Evolutionary conservation across 2,329 filamentous ascomycete species (phyloP), one percentile per base, ranked within the genome.

Genomic region (Blumeria graminis): DNA sequence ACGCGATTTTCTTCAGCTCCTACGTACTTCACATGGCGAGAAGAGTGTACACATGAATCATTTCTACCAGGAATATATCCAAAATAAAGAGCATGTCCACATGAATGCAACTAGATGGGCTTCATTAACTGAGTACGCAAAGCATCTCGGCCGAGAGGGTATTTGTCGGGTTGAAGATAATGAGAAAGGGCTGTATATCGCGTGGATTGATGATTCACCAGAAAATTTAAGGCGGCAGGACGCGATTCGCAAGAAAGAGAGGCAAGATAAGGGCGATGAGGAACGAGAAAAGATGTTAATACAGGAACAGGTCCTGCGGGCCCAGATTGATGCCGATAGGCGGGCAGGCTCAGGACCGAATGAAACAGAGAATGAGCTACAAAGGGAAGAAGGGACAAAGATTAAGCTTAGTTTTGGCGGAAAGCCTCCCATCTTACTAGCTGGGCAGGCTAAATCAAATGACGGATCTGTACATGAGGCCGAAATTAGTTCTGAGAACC

Each of bases 41-140:
- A 98, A 98, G 69, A 77, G 80, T 63, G 81, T 96, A 1, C 77
- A 89, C 36, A 78, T 89, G 55, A 98, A 98, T 65, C 81, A 86
- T 59, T 96, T 96, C 68, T 98, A 98, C 69, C 87, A 96, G 67
- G 82, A 89, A 65, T 92, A 94, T 64, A 95, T 96, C 62, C 76
- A 80, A 14, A 83, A 90, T 62, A 88, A 89, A 68, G 76, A 87
- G 64, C 90, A 96, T 66, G 73, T 92, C 8, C 92, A 96, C 67
- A 88, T 96, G 84, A 95, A 95, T 68, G 75, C 87, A 7, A 96
- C 92, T 0, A 82, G 83, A 64, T 96, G 88, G 88, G 78, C 82
- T 3, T 86, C 79, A 56, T 70, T 98, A 62, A 90, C 88, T 2
- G 88, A 96, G 63, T 94, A 94, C 66, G 86, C 85, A 13, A 94